phyloP scores from a whole-genome alignment of 148 eudicot genomes.

The Pouteria glomerata region DNA sequence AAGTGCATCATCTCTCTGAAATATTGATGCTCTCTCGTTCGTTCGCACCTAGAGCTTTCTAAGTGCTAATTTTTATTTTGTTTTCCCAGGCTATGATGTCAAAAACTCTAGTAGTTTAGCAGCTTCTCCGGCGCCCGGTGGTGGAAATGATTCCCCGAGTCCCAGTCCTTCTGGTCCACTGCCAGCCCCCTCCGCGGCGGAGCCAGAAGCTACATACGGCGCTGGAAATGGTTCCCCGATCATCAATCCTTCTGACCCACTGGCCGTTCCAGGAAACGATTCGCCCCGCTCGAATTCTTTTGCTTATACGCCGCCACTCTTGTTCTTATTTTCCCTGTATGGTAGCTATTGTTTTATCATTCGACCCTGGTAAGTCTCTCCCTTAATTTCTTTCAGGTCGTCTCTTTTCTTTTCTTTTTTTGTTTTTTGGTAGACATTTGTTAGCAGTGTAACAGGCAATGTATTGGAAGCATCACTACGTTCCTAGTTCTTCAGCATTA shows the following conservation, averaged over 20 bases:
- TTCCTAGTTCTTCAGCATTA: neutral
- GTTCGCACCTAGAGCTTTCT: too few species aligned
- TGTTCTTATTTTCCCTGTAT: too few species aligned
- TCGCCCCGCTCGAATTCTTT: slow-evolving; percentile 10
- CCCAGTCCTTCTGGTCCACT: slow-evolving; percentile 32
- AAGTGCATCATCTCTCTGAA: slow-evolving; percentile 12
- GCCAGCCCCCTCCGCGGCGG: slow-evolving; percentile 40
- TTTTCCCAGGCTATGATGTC: slow-evolving; percentile 38
- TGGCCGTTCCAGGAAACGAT: slow-evolving; percentile 9
- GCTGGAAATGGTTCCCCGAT: slow-evolving; percentile 10
- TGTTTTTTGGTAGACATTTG: neutral
- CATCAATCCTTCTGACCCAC: neutral
- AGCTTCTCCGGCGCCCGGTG: too few species aligned
- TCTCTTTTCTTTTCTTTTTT: neutral
- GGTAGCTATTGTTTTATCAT: too few species aligned
- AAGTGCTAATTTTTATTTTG: too few species aligned
- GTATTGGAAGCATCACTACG: neutral
- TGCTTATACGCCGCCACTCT: too few species aligned
- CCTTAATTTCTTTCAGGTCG: neutral
- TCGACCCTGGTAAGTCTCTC: too few species aligned
- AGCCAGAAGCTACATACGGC: slow-evolving; percentile 48
- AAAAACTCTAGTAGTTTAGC: slow-evolving; percentile 33
- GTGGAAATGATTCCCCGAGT: too few species aligned
- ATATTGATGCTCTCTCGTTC: too few species aligned
- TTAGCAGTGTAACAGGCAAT: neutral